phyloP scores from a whole-genome alignment of 345 rosid species.

The Punica granatum region DNA sequence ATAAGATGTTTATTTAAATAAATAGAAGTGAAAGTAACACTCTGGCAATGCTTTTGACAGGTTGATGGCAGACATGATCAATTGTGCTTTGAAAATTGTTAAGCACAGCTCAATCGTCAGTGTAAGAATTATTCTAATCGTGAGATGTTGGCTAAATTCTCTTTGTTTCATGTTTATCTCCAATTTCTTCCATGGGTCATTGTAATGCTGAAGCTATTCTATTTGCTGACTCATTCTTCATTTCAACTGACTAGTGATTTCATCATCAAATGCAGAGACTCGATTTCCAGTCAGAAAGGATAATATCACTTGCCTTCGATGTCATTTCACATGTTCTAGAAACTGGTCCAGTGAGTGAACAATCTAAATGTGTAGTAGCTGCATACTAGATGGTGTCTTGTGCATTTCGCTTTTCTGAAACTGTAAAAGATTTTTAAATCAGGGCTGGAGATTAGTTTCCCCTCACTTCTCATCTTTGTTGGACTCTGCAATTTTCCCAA shows the following conservation, averaged over 20 bases:
- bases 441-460: conserved; percentile 94
- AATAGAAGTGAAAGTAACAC: background rate
- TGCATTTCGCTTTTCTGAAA: background rate
- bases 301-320: conserved; percentile 70
- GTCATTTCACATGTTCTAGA: conserved; percentile 70
- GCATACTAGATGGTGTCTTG: background rate
- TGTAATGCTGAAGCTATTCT: background rate
- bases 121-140: conserved; percentile 31
- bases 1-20: background rate
- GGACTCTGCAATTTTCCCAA: conserved; percentile 78
- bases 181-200: background rate
- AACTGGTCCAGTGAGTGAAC: conserved; percentile 70
- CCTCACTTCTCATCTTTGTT: conserved; percentile 66
- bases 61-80: conserved; percentile 61
- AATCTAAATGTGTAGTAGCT: background rate
- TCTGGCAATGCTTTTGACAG: conserved; percentile 26
- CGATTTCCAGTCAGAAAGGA: conserved; percentile 56
- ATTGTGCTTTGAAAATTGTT: conserved; percentile 52
- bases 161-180: background rate
- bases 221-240: background rate
- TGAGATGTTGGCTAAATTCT: background rate
- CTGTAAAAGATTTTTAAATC: conserved; percentile 9
- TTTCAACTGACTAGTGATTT: conserved; percentile 1
- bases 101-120: conserved; percentile 43
- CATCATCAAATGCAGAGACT: conserved; percentile 48